A percentile compares a stretch with the other conserved stretches of the same genome.
These are phyloP conservation scores for Penicillium paneum DNA, from an alignment of 2,329 filamentous ascomycete species.

Conservation along the genomic window DNA sequence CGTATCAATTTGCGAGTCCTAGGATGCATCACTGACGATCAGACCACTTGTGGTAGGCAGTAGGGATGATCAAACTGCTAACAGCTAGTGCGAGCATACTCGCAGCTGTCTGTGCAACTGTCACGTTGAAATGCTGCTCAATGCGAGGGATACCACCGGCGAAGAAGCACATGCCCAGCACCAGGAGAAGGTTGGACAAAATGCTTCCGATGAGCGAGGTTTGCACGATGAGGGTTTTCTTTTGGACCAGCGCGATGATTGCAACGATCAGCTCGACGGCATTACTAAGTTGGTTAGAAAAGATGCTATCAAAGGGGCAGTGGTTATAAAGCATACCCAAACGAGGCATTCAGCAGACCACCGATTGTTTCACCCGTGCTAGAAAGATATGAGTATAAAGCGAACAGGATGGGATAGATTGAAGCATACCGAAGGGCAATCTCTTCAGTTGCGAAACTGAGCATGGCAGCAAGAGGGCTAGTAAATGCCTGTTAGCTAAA, in stretches of 20 bases:
- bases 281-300: slow-evolving; percentile 51
- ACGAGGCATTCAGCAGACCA: slow-evolving; percentile 84
- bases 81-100: slow-evolving; percentile 76
- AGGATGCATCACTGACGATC: slow-evolving; percentile 25
- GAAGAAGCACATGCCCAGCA: slow-evolving; percentile 91
- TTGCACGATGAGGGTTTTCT: slow-evolving; percentile 80
- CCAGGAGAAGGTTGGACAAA: slow-evolving; percentile 82
- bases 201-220: slow-evolving; percentile 91
- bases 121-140: slow-evolving; percentile 88
- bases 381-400: not conserved
- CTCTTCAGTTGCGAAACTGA: slow-evolving; percentile 87
- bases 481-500: not conserved
- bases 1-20: not conserved
- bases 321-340: slow-evolving; percentile 52
- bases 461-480: slow-evolving; percentile 73
- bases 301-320: not conserved
- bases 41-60: slow-evolving; percentile 69
- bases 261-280: slow-evolving; percentile 87
- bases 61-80: slow-evolving; percentile 81
- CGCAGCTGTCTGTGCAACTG: slow-evolving; percentile 84
- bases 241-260: slow-evolving; percentile 72
- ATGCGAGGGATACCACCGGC: slow-evolving; percentile 73
- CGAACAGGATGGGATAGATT: not conserved
- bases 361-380: slow-evolving; percentile 78
- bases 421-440: slow-evolving; percentile 57